phyloP scores from a whole-genome alignment of 768 basidiomycete genomes.

The Leucocoprinus leucothites region DNA sequence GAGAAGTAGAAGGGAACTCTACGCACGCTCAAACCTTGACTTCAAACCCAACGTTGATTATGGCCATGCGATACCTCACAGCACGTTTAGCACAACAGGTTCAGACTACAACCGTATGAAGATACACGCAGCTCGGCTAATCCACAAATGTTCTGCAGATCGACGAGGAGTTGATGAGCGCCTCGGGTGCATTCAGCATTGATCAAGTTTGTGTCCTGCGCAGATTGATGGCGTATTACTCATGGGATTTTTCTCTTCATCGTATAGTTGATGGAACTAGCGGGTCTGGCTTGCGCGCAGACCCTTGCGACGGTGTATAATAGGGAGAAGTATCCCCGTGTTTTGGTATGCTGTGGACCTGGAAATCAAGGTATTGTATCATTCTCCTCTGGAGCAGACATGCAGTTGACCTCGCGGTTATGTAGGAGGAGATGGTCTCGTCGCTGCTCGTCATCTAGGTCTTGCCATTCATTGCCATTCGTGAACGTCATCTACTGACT shows the following conservation, averaged over 20 bases:
- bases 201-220: conserved; percentile 62
- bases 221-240: background rate
- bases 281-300: conserved; percentile 92
- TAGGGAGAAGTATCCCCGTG: conserved; percentile 63
- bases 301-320: conserved; percentile 76
- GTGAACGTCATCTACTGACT: background rate
- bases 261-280: conserved; percentile 88
- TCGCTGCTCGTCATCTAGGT: conserved; percentile 94
- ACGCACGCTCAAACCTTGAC: background rate
- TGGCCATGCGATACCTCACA: conserved; percentile 64
- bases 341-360: conserved; percentile 95
- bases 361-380: conserved; percentile 76
- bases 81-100: conserved; percentile 79
- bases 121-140: conserved; percentile 1
- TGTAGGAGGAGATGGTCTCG: conserved; percentile 87
- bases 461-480: conserved; percentile 18
- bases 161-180: conserved; percentile 90
- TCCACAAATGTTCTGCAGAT: conserved; percentile 56
- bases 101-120: conserved; percentile 9
- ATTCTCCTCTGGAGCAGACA: too few species aligned
- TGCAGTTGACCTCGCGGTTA: background rate
- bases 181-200: conserved; percentile 87
- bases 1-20: too few species aligned
- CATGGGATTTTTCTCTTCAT: background rate
- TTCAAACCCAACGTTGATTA: conserved; percentile 22